Evolutionary conservation across 176 grass and related monocot genomes (phyloP), one percentile per base, ranked within the genome.

Genomic region (Juncus inflexus): DNA sequence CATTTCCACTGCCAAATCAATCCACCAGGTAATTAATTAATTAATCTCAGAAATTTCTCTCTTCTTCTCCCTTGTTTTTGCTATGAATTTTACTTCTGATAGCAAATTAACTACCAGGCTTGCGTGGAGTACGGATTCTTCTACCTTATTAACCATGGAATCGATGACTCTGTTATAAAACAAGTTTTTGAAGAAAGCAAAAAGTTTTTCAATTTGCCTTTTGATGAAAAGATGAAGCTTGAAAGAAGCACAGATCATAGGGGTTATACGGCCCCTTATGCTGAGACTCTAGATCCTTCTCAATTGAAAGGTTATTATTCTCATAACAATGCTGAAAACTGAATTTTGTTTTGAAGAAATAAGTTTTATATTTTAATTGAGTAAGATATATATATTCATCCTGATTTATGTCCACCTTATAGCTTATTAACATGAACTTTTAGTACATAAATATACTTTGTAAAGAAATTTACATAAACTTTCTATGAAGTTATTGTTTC

Each of bases 91-190:
- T 56, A 13, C 6, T 35, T 58, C 62, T 40, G 68, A 42, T 3
- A 8, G 10, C 16, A 55, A 53, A 73, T 82, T 69, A 1, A 39
- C 70, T 14, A 39, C 49, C 59, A 96, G 92, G 87, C 87, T 15
- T 96, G 87, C 52, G 63, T 89, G 74, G 87, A 96, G 9, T 84
- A 73, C 59, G 92, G 87, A 4, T 96, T 96, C 77, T 91, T 96
- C 76, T 96, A 96, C 67, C 75, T 90, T 13, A 53, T 79, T 61
- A 88, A 86, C 81, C 84, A 91, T 53, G 87, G 87, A 39, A 69
- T 96, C 59, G 77, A 74, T 15, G 64, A 36, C 7, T 14, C 4
- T 5, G 40, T 79, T 37, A 37, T 89, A 55, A 52, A 57, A 40
- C 35, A 58, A 15, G 14, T 96, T 65, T 79, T 96, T 53, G 60